Evolutionary conservation across 2,329 filamentous ascomycete species (phyloP).

Genomic region (Polytolypa hystricis): DNA sequence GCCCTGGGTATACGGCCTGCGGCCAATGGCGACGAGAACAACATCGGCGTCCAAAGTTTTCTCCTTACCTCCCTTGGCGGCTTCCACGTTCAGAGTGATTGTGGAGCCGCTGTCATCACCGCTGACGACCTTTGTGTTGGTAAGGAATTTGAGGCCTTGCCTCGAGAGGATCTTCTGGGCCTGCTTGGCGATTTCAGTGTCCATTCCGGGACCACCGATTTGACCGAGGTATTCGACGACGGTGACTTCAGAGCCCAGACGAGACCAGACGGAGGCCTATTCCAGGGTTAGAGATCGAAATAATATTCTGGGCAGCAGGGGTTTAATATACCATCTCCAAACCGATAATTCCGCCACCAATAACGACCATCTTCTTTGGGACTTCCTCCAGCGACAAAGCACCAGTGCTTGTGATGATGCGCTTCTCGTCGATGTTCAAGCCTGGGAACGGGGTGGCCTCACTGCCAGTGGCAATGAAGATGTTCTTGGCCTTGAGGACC

Average conservation of each 20-base stretch:
- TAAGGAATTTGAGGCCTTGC: conserved; percentile 97
- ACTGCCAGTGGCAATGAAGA: conserved; percentile 90
- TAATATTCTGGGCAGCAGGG: conserved; percentile 2
- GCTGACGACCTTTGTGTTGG: conserved; percentile 84
- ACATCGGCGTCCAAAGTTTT: conserved; percentile 89
- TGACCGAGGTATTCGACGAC: conserved; percentile 94
- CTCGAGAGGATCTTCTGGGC: conserved; percentile 88
- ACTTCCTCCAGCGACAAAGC: conserved; percentile 82
- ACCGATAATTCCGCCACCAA: conserved; percentile 96
- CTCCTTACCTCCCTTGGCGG: conserved; percentile 90
- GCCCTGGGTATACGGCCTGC: conserved; percentile 84
- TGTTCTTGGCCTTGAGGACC: conserved; percentile 83
- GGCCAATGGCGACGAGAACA: conserved; percentile 91
- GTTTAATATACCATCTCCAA: conserved; percentile 68
- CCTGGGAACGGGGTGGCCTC: conserved; percentile 96
- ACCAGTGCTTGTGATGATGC: conserved; percentile 90
- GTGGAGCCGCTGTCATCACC: conserved; percentile 70
- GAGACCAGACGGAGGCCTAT: conserved; percentile 82
- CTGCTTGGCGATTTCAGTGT: conserved; percentile 80
- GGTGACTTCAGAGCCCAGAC: conserved; percentile 86
- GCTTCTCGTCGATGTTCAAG: conserved; percentile 92
- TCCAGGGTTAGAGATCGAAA: conserved; percentile 5
- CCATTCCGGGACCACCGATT: conserved; percentile 97
- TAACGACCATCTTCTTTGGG: conserved; percentile 92
- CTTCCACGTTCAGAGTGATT: conserved; percentile 75